Evolutionary conservation across 164 flowering plant genomes (phyloP), one percentile per base, ranked within the genome.

Genomic region (Magnolia officinalis): DNA sequence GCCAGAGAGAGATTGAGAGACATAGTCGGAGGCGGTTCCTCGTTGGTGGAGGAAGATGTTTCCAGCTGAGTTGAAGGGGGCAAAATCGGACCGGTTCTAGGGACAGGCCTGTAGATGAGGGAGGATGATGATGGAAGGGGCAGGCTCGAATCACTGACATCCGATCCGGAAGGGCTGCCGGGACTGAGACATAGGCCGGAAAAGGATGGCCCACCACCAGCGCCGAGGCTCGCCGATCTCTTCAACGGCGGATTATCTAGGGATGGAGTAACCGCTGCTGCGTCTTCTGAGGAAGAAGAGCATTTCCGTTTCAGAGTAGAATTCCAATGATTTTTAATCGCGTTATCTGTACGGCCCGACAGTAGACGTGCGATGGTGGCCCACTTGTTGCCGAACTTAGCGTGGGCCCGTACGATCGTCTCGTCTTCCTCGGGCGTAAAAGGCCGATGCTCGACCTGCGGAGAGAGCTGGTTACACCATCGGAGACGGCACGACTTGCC

Each of bases 391-490:
- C 98, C 98, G 66, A 84, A 87, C 74, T 85, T 78, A 0, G 90
- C 90, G 71, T 93, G 98, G 50, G 95, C 97, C n/a, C 82, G n/a
- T 58, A 90, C 49, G 70, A 93, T 92, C 20, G 88, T 82, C 7
- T 86, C 95, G 72, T 93, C 98, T 79, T 93, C 98, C 18, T 91
- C 98, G 9, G 92, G 64, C 8, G 88, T 77, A 76, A 93, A 93
- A 0, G 97, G 83, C 8, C 91, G 72, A 84, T 90, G 95, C 82
- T 93, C 93, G 10, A 93, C 98, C 78, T 89, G 85, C n/a, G 94
- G 98, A 0, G 94, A 90, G 8, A 94, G 89, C 87, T 92, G 98
- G 81, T 94, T 92, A 78, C 94, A 92, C 98, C 98, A 94, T 71
- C 98, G 87, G 1, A 94, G 82, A 51, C 98, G 81, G 79, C 98